Base-by-base conservation (phyloP, 2,329 filamentous ascomycete species). In the Talaromyces islandicus region DNA sequence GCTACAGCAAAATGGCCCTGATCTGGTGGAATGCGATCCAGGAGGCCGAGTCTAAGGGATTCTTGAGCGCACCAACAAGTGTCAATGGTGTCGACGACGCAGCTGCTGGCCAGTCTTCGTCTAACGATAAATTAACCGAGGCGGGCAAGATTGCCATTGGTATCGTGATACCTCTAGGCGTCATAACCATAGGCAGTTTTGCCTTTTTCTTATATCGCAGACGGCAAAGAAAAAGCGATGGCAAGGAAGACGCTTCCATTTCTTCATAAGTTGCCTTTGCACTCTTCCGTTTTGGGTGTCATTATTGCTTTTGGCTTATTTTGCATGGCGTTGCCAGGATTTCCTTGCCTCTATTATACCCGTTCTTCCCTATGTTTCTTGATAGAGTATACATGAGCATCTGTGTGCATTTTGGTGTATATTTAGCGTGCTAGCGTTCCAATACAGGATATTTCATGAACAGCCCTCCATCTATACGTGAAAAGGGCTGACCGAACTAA, bases 21-120 rank as follows among this genome's bases (percentile, higher is more conserved):
- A 65, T 71, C 0, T 71, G 69, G 69, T 70, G 66, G 64, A 64
- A 61, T 4, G 69, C 67, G 0, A 64, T 71, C 10, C 43, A 62
- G 14, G 54, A 62, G 9, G 68, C 68, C 0, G 56, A 66, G 21
- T 51, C 24, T 0, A 63, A 69, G 48, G 59, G 60, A 1, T 59
- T 66, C 41, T 30, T 68, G 10, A 56, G 64, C 25, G 56, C 43
- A 27, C 56, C 56, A 21, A 48, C 56, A 41, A 38, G 1, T 5
- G 48, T 52, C 27, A n/a, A 52, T 1, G 27, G 27, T n/a, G 5
- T 52, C 14, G 17, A 52, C 25, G 48, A 52, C 19, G 21, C 48
- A 6, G 5, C 5, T n/a, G 11, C 12, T 29, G 24, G 48, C 48
- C 24, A 52, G 4, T 10, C 48, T 52, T 17, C 24, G 2, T 17